These are phyloP conservation scores for Mrakiaceae sp. DNA, from an alignment of 1,284 basidiomycete genomes.

Conservation along the genomic window DNA sequence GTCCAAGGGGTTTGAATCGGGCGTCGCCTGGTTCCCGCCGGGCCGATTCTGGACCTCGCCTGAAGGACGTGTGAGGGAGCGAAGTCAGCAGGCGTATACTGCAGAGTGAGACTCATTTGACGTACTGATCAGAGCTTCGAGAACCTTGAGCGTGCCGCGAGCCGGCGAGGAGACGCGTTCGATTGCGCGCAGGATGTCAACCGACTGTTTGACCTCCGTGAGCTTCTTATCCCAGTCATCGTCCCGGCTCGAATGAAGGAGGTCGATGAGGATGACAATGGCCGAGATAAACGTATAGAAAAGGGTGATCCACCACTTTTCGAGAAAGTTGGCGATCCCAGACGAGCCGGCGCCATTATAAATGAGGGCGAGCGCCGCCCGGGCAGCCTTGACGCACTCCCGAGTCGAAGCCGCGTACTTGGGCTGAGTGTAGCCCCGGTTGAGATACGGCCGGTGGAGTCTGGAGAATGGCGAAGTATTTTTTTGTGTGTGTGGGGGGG, in stretches of 20 bases:
- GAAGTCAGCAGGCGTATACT: background rate
- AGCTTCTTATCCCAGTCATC: constrained; percentile 21
- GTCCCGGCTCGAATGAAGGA: constrained; percentile 21
- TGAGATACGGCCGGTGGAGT: constrained; percentile 19
- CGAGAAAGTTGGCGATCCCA: constrained; percentile 32
- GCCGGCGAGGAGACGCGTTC: constrained; percentile 33
- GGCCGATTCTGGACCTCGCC: constrained; percentile 1
- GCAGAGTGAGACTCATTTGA: background rate
- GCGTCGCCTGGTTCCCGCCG: background rate
- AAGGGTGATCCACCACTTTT: constrained; percentile 33
- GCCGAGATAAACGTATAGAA: constrained; percentile 26
- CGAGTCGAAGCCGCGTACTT: constrained; percentile 36
- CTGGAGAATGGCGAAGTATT: constrained; percentile 26
- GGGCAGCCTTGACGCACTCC: constrained; percentile 36
- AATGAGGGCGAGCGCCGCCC: constrained; percentile 35
- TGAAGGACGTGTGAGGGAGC: background rate
- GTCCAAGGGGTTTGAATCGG: background rate
- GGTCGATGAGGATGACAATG: constrained; percentile 35
- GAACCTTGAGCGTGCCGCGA: constrained; percentile 34
- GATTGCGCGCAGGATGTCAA: constrained; percentile 21
- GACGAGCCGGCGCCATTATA: constrained; percentile 21
- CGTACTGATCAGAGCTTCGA: constrained; percentile 34
- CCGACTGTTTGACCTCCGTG: background rate
- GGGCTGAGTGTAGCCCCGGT: constrained; percentile 17
- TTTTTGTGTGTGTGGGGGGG: no score